phyloP scores from a whole-genome alignment of 495 filamentous ascomycete species.

The Antarctomyces pellizariae region DNA sequence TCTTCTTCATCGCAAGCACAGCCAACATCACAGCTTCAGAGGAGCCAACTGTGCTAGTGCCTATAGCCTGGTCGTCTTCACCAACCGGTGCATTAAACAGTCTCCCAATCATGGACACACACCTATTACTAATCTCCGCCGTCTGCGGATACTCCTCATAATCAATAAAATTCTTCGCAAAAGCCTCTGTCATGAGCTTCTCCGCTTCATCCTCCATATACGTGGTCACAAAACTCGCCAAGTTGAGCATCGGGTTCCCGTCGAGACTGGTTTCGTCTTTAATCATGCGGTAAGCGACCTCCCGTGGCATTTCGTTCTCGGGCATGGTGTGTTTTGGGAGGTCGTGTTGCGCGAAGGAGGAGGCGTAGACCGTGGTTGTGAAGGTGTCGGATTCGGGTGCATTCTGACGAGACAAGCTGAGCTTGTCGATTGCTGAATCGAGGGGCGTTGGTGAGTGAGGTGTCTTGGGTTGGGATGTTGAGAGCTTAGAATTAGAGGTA shows the following conservation, averaged over 20 bases:
- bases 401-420: constrained; percentile 16
- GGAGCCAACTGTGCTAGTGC: constrained; percentile 66
- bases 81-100: constrained; percentile 51
- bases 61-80: constrained; percentile 31
- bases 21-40: constrained; percentile 83
- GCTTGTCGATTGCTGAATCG: constrained; percentile 29
- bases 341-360: constrained; percentile 51
- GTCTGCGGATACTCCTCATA: constrained; percentile 82
- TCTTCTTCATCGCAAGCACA: constrained; percentile 84
- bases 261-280: constrained; percentile 80
- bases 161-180: constrained; percentile 85
- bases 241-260: constrained; percentile 69
- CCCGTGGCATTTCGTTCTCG: constrained; percentile 68
- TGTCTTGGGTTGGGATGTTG: constrained; percentile 13
- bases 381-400: constrained; percentile 30
- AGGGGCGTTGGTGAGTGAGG: constrained; percentile 13
- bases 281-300: constrained; percentile 87
- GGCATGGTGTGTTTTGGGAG: constrained; percentile 71
- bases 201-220: constrained; percentile 88
- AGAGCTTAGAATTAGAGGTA: constrained; percentile 15
- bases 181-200: constrained; percentile 69
- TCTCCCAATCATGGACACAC: constrained; percentile 81
- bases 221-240: constrained; percentile 66
- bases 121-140: constrained; percentile 79
- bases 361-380: constrained; percentile 66